A percentile compares a stretch with the other conserved stretches of the same genome.
Evolutionary conservation across 139 green algal genomes (phyloP).

Genomic region (Chlamydomonas urium): DNA sequence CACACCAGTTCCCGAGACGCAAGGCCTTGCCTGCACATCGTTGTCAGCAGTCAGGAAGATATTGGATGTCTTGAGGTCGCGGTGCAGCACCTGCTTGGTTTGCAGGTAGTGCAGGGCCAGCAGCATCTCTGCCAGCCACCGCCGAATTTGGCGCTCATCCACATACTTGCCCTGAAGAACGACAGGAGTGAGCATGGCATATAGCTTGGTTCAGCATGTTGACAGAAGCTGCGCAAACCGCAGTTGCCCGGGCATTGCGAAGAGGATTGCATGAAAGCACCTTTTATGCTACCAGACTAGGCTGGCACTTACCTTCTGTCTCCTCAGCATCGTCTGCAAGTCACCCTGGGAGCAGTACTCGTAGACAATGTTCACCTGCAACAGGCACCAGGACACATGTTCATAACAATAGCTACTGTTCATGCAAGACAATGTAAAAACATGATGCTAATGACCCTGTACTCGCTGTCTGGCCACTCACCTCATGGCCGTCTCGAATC

Average conservation of each 20-base stretch:
- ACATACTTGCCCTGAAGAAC: conserved; percentile 34
- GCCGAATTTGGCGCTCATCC: conserved; percentile 43
- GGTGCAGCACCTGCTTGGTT: conserved; percentile 40
- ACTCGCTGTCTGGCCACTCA: too few relatives aligned
- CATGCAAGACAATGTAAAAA: too few relatives aligned
- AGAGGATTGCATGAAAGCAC: too few relatives aligned
- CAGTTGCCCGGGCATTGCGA: too few relatives aligned
- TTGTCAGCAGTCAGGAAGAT: conserved; percentile 48
- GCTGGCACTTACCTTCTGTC: conserved; percentile 33
- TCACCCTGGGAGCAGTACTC: conserved; percentile 62
- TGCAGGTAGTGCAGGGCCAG: conserved; percentile 61
- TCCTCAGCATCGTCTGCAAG: conserved; percentile 30
- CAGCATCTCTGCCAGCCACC: conserved; percentile 57
- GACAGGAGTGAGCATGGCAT: background rate
- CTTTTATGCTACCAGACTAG: too few relatives aligned
- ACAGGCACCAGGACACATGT: too few relatives aligned
- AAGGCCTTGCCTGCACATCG: conserved; percentile 35
- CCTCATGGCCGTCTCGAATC: conserved; percentile 40
- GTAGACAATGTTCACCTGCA: conserved; percentile 10
- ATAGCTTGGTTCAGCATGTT: background rate
- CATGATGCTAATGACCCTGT: too few relatives aligned
- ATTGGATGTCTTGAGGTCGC: conserved; percentile 63
- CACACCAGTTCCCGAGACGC: too few relatives aligned
- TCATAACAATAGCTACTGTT: too few relatives aligned
- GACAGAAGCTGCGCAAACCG: too few relatives aligned